A percentile compares a stretch with the other conserved stretches of the same genome.
Conservation (phyloP, 441 rosid genomes). For the Biscutella auriculata region DNA sequence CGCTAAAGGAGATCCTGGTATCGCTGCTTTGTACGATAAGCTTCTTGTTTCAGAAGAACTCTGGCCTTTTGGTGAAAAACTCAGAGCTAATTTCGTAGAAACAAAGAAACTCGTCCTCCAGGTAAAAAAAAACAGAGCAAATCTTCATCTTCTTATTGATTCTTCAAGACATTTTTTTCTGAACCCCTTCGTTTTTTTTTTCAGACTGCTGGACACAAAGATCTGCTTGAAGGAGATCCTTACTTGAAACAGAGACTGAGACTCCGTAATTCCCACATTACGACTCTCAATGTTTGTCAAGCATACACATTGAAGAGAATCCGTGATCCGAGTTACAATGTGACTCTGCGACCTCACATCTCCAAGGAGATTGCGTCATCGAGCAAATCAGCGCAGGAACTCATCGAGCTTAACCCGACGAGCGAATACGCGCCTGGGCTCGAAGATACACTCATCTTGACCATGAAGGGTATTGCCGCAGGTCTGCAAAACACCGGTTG, state of each 20-base stretch:
- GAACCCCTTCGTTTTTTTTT: not conserved
- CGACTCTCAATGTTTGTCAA: slow-evolving; percentile 82
- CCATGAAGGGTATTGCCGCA: slow-evolving; percentile 94
- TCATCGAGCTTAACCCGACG: slow-evolving; percentile 58
- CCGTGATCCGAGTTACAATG: slow-evolving; percentile 68
- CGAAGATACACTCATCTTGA: slow-evolving; percentile 89
- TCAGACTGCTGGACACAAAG: slow-evolving; percentile 77
- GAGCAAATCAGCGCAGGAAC: slow-evolving; percentile 57
- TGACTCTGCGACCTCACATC: slow-evolving; percentile 57
- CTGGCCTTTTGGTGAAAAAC: slow-evolving; percentile 60
- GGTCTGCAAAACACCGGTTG: slow-evolving; percentile 93
- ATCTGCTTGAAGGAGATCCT: slow-evolving; percentile 86
- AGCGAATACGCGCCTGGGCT: slow-evolving; percentile 82
- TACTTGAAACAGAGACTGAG: slow-evolving; percentile 84
- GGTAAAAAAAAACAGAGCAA: slow-evolving; percentile 34
- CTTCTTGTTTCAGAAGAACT: slow-evolving; percentile 81
- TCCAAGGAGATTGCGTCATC: slow-evolving; percentile 57
- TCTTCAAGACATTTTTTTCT: not conserved
- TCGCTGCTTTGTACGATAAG: slow-evolving; percentile 67
- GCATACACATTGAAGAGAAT: slow-evolving; percentile 86
- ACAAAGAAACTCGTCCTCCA: slow-evolving; percentile 73
- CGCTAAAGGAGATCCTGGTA: slow-evolving; percentile 88
- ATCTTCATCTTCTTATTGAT: not conserved
- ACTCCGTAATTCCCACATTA: slow-evolving; percentile 76
- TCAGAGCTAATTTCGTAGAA: slow-evolving; percentile 60